Base-by-base conservation (phyloP, 805 yeast genomes). In the Metschnikowia similis region DNA sequence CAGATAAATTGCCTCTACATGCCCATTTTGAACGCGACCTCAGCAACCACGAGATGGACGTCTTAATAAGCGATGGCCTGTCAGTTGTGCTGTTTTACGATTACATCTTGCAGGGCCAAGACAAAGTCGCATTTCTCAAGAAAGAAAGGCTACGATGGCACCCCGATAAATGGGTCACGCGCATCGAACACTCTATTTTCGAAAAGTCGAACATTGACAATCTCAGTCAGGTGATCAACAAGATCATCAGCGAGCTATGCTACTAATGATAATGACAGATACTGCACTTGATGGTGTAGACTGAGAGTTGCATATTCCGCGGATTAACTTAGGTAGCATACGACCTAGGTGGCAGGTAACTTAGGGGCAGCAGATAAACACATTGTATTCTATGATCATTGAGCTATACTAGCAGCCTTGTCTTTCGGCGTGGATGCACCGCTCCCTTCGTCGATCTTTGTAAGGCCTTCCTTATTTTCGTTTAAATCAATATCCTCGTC, bases 111-210 rank as follows among this genome's bases (percentile, higher is more conserved):
- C 48, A 35, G 57, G 29, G 32, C 9, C 42, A 53, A 31, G 47
- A 53, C 6, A 36, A 67, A 28, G 13, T 51, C 2, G 65, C 58
- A 1, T 50, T 71, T 14, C 45, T 72, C 6, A 80, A 76, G 50
- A 56, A 51, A 29, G 89, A 84, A 56, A 62, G 89, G 48, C 62
- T 84, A 6, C 65, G 79, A 53, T 84, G 89, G 89, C 90, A 84
- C 61, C 90, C 90, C 1, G 90, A 84, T 59, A 77, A 75, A 57
- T 78, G 84, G 83, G 57, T 61, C 9, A 60, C 62, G 9, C 61
- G 60, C 35, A 57, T 70, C 3, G 52, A 62, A 13, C 48, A 44
- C 11, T 57, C 41, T 17, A 53, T 51, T n/a, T 51, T 65, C 45
- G 66, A 66, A 48, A 49, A 52, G 55, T 65, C 66, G 30, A 56